phyloP scores from a whole-genome alignment of 1,284 basidiomycete genomes.

The Lignosus rhinocerotis region DNA sequence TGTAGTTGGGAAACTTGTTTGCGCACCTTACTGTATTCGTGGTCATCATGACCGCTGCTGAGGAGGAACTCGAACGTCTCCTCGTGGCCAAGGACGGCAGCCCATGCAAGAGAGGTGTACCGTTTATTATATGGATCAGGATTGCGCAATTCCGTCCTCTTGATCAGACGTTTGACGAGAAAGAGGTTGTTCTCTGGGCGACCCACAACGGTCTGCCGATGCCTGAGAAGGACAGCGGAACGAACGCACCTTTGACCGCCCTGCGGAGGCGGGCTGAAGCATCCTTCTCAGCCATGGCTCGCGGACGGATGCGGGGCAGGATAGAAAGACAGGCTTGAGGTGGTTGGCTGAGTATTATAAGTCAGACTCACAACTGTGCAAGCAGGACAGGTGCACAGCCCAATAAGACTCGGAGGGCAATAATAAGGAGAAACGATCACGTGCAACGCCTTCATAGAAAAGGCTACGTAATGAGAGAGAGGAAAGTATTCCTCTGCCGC shows the following conservation, averaged over 20 bases:
- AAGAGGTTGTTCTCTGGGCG: conserved; percentile 86
- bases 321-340: conserved; percentile 14
- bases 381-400: conserved; percentile 27
- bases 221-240: conserved; percentile 22
- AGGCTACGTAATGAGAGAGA: conserved; percentile 15
- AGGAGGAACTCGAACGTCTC: conserved; percentile 90
- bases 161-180: conserved; percentile 80
- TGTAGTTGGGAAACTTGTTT: neutral
- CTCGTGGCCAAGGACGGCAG: conserved; percentile 80
- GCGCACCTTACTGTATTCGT: conserved; percentile 83
- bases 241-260: conserved; percentile 69
- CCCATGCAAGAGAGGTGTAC: conserved; percentile 87
- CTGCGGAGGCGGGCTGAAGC: conserved; percentile 70
- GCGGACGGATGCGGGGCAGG: conserved; percentile 13
- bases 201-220: conserved; percentile 8
- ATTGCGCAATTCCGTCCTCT: conserved; percentile 85
- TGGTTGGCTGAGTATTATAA: conserved; percentile 18
- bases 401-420: conserved; percentile 24
- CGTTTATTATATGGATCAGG: conserved; percentile 74
- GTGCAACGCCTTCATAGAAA: conserved; percentile 7
- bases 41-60: conserved; percentile 84
- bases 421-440: conserved; percentile 26
- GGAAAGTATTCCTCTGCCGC: neutral
- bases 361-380: conserved; percentile 7
- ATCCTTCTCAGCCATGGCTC: conserved; percentile 77